phyloP scores from a whole-genome alignment of 345 rosid species.

The Isatis tinctoria region DNA sequence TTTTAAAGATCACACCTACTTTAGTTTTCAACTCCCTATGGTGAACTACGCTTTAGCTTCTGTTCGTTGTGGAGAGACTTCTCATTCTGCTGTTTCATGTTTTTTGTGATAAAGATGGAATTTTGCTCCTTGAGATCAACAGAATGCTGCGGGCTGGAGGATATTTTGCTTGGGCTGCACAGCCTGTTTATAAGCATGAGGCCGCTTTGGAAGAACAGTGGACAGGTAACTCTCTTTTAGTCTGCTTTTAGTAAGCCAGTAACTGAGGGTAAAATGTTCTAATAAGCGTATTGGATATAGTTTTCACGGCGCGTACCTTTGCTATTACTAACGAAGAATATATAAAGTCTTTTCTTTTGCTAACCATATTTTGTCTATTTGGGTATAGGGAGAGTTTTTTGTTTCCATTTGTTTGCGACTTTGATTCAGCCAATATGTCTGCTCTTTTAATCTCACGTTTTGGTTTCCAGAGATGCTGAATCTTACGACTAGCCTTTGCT shows the following conservation, averaged over 20 bases:
- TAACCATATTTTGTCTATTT: not conserved
- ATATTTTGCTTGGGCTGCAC: slow-evolving; percentile 99
- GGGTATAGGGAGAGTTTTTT: not conserved
- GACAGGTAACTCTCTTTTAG: slow-evolving; percentile 58
- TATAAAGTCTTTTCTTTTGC: not conserved
- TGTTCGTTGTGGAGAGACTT: not conserved
- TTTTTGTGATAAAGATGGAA: slow-evolving; percentile 64
- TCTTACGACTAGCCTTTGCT: slow-evolving; percentile 86
- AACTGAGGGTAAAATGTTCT: too few species aligned
- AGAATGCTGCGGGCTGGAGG: slow-evolving; percentile 96
- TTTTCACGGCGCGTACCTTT: slow-evolving; percentile 6
- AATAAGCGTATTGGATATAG: not conserved
- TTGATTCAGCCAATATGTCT: not conserved
- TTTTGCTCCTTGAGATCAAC: slow-evolving; percentile 91
- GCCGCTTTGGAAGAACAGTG: slow-evolving; percentile 80
- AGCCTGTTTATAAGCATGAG: slow-evolving; percentile 96
- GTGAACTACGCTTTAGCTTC: slow-evolving; percentile 1
- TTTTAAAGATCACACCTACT: not conserved
- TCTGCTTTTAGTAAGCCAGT: not conserved
- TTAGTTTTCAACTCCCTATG: not conserved
- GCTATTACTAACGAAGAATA: not conserved
- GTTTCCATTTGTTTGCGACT: not conserved
- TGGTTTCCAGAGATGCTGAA: slow-evolving; percentile 82
- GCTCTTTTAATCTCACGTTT: slow-evolving; percentile 3
- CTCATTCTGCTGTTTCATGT: slow-evolving; percentile 11